Percentiles rank a stretch among this genome's conserved stretches.
Evolutionary conservation across 2,329 filamentous ascomycete genomes (phyloP).

Genomic region (Colletotrichum sp.): DNA sequence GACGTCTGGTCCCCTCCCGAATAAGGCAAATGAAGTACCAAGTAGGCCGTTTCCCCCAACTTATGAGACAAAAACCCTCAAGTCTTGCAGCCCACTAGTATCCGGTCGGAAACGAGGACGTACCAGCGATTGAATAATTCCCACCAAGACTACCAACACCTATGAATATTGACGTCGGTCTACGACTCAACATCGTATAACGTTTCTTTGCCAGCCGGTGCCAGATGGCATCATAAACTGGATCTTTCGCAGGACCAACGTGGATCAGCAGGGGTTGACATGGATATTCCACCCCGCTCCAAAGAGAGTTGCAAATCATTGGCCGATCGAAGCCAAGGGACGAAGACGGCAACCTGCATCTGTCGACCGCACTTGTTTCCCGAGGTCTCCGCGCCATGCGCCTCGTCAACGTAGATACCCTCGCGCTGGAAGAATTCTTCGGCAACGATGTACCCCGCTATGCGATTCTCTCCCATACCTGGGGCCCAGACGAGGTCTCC

Average conservation of each 20-base stretch:
- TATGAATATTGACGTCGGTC: background rate
- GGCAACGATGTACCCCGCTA: conserved; percentile 24
- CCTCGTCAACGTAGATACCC: conserved; percentile 28
- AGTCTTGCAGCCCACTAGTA: too few relatives aligned
- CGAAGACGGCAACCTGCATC: background rate
- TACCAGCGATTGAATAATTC: too few relatives aligned
- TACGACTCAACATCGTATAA: too few relatives aligned
- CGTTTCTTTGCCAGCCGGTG: background rate
- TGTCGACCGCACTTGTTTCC: background rate
- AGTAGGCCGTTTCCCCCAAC: background rate
- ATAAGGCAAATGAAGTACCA: background rate
- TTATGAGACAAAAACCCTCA: too few relatives aligned
- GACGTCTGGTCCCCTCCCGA: background rate
- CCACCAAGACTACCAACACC: too few relatives aligned
- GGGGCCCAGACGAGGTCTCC: conserved; percentile 23
- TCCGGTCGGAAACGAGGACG: too few relatives aligned
- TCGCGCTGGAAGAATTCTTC: conserved; percentile 26
- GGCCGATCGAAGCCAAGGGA: background rate
- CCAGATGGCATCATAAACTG: background rate
- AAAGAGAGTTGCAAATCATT: background rate
- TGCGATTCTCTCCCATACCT: conserved; percentile 30
- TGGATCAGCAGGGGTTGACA: background rate
- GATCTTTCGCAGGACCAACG: background rate
- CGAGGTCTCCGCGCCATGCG: conserved; percentile 25
- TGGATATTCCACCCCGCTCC: background rate